Evolutionary conservation across 140 eudicot genomes (phyloP).

Genomic region (Artemisia princeps): DNA sequence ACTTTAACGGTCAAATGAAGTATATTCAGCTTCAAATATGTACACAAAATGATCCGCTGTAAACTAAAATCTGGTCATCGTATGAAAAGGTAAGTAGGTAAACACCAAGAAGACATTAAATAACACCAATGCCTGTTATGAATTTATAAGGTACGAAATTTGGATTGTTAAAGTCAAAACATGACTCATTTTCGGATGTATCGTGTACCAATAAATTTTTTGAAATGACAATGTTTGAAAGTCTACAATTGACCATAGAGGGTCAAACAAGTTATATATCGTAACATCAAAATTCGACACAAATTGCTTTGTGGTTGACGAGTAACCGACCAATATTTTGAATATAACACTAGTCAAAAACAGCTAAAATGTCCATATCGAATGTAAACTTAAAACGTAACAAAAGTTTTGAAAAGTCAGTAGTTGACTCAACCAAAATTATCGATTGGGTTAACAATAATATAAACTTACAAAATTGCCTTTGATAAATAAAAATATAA

Average conservation of each 20-base stretch:
- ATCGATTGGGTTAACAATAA: too few species aligned
- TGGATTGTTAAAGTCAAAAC: constrained; percentile 16
- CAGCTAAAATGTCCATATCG: too few species aligned
- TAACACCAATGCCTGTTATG: not conserved
- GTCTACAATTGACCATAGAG: constrained; percentile 5
- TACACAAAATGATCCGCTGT: not conserved
- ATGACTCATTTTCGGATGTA: constrained; percentile 1
- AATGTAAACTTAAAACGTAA: too few species aligned
- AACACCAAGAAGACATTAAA: not conserved
- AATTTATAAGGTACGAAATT: not conserved
- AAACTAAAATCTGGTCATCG: not conserved
- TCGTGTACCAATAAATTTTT: constrained; percentile 1
- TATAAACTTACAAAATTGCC: too few species aligned
- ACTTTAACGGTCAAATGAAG: constrained; percentile 12
- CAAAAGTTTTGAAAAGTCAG: too few species aligned
- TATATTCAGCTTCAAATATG: constrained; percentile 8
- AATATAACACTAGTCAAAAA: too few species aligned
- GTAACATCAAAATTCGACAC: constrained; percentile 19
- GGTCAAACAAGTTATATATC: constrained; percentile 20
- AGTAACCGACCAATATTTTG: not conserved
- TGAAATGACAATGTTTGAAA: constrained; percentile 13
- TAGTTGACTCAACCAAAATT: too few species aligned
- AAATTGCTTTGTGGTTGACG: not conserved
- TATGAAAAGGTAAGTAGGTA: not conserved
- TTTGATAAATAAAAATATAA: too few species aligned